Conservation (phyloP, 805 yeast genomes). For the Scheffersomyces lignosus region DNA sequence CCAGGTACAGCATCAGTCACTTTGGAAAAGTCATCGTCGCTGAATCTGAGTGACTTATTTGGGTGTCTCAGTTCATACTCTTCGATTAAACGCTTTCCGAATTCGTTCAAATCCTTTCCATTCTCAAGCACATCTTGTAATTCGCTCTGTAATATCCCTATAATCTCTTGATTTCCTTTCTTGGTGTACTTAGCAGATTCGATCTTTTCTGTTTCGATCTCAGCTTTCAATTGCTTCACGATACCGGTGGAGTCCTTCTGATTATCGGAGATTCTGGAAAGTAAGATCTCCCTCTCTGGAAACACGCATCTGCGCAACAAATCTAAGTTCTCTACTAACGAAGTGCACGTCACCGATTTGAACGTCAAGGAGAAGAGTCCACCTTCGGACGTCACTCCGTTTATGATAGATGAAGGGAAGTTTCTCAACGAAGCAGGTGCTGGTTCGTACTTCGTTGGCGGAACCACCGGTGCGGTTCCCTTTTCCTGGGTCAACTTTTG, state of each 20-base stretch:
- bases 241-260: slow-evolving; percentile 13
- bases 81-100: slow-evolving; percentile 12
- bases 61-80: slow-evolving; percentile 16
- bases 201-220: slow-evolving; percentile 14
- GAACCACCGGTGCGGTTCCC: slow-evolving; percentile 1
- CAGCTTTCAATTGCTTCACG: slow-evolving; percentile 20
- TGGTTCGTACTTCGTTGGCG: slow-evolving; percentile 19
- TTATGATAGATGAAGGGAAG: slow-evolving; percentile 36
- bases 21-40: slow-evolving; percentile 11
- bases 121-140: slow-evolving; percentile 4
- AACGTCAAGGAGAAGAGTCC: slow-evolving; percentile 43
- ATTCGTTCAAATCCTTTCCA: slow-evolving; percentile 1
- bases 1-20: slow-evolving; percentile 9
- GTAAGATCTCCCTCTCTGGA: slow-evolving; percentile 8
- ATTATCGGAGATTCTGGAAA: slow-evolving; percentile 16
- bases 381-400: slow-evolving; percentile 42
- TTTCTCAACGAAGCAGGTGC: slow-evolving; percentile 19
- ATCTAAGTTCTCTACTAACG: slow-evolving; percentile 36
- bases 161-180: neutral
- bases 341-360: slow-evolving; percentile 38
- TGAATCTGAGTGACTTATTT: slow-evolving; percentile 14
- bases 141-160: slow-evolving; percentile 1
- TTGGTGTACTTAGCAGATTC: slow-evolving; percentile 5
- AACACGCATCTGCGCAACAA: slow-evolving; percentile 30
- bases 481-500: slow-evolving; percentile 5